Percentiles rank a stretch among this genome's conserved stretches.
These are phyloP conservation scores for Ceratocystis eucalypticola DNA, from an alignment of 2,329 filamentous ascomycete genomes.

Conservation along the genomic window DNA sequence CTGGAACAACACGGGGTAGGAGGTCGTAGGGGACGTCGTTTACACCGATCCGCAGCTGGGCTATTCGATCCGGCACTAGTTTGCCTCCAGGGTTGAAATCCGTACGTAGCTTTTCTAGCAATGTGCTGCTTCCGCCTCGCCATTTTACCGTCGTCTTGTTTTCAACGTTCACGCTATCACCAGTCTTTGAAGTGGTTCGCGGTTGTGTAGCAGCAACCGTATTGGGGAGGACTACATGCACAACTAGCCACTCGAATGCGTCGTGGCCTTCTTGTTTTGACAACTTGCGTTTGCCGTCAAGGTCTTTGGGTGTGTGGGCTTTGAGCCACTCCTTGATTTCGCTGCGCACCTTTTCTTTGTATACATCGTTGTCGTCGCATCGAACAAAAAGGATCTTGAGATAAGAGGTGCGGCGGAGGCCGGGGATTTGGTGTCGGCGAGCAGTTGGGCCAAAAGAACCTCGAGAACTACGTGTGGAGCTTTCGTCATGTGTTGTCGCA, in stretches of 20 bases:
- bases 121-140: slow-evolving; percentile 64
- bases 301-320: slow-evolving; percentile 42
- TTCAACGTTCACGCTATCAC: slow-evolving; percentile 46
- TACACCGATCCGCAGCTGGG: slow-evolving; percentile 69
- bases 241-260: slow-evolving; percentile 86
- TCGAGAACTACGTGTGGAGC: not conserved
- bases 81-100: slow-evolving; percentile 73
- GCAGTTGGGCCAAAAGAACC: slow-evolving; percentile 31
- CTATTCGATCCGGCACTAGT: slow-evolving; percentile 58
- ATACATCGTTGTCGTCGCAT: slow-evolving; percentile 91
- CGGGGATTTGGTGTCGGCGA: slow-evolving; percentile 87
- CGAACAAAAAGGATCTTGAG: slow-evolving; percentile 78
- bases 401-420: slow-evolving; percentile 82
- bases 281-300: slow-evolving; percentile 33
- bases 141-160: slow-evolving; percentile 53
- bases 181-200: slow-evolving; percentile 41
- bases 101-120: slow-evolving; percentile 76
- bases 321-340: slow-evolving; percentile 88
- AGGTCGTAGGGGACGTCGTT: slow-evolving; percentile 54
- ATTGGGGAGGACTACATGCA: slow-evolving; percentile 85
- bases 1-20: slow-evolving; percentile 48
- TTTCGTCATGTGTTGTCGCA: slow-evolving; percentile 26
- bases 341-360: slow-evolving; percentile 67
- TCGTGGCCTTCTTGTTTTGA: slow-evolving; percentile 83
- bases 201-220: slow-evolving; percentile 69